Base-by-base conservation (phyloP, 2,329 filamentous ascomycete genomes). In the Lachnellula occidentalis region DNA sequence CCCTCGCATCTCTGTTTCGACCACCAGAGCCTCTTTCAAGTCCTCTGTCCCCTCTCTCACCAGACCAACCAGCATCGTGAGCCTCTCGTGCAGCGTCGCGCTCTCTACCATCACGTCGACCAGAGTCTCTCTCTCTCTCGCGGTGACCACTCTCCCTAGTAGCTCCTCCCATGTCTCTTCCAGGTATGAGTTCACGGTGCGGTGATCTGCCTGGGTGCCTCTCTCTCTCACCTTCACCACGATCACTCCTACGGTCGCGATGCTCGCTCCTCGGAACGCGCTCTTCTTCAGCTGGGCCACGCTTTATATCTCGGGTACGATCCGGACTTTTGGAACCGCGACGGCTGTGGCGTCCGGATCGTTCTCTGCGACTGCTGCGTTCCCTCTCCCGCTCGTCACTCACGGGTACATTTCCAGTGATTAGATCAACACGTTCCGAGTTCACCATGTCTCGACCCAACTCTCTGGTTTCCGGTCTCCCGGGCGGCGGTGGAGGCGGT, bases 401-500 rank as follows among this genome's bases (percentile, higher is more conserved):
- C 3, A 58, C 36, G 11, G 48, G 21, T 8, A 48, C 49, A 39
- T 51, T 53, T 31, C 58, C 64, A 39, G 61, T 65, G 37, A 69
- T 65, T 1, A 69, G 51, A 57, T 69, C 68, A 41, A 53, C 61
- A 27, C 66, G 63, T 11, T 62, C 61, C 34, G 62, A 59, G 37
- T 66, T 66, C 5, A 66, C 54, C 7, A 62, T 27, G 34, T 66
- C 64, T 58, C 59, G 54, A 6, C 50, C 55, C 22, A 46, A 15
- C 43, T 68, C 64, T 47, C 59, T 61, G 27, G 48, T n/a, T 2
- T 60, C 59, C n/a, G 57, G 51, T 50, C 58, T 60, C 34, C 55
- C 59, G 14, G 57, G 17, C 69, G 72, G 48, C 0, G 75, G 71
- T 5, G 80, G 78, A 7, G 81, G 79, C 17, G 76, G 78, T 21